Percentiles rank a stretch among this genome's conserved stretches.
phyloP scores from a whole-genome alignment of 257 asterid species.

The Solanum chiquidenum region DNA sequence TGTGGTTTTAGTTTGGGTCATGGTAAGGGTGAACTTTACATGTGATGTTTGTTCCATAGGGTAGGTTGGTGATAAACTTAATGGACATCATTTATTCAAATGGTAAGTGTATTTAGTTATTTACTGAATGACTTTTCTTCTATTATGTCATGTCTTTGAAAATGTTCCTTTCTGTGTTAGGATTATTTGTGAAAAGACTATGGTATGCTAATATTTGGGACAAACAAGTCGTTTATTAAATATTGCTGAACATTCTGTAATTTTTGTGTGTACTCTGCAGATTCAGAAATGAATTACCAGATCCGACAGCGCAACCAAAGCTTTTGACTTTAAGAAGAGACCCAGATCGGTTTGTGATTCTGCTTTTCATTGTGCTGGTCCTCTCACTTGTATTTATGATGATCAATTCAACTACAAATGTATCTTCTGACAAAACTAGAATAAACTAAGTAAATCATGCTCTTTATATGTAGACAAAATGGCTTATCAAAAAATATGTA shows the following conservation, averaged over 20 bases:
- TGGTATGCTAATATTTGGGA: not conserved
- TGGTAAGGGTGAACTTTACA: not conserved
- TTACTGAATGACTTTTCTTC: not conserved
- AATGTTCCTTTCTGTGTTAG: not conserved
- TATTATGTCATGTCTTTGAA: not conserved
- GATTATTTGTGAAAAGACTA: not conserved
- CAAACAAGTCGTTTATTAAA: not conserved
- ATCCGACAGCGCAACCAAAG: conserved; percentile 93
- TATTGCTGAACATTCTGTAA: not conserved
- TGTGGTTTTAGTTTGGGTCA: not conserved
- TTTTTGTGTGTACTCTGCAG: conserved; percentile 28
- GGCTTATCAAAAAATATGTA: not conserved
- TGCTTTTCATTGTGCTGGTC: not conserved
- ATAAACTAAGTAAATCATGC: not conserved
- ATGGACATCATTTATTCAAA: not conserved
- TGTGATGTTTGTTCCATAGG: not conserved
- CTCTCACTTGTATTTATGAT: not conserved
- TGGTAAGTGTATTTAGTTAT: not conserved
- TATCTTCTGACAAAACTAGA: not conserved
- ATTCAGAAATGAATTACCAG: conserved; percentile 96
- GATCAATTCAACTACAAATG: not conserved
- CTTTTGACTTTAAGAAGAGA: conserved; percentile 68
- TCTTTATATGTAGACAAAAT: not conserved
- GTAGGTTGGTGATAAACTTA: not conserved
- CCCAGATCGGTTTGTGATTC: conserved; percentile 59